phyloP scores from a whole-genome alignment of 176 grass and related monocot genomes.

The Raddia distichophylla region DNA sequence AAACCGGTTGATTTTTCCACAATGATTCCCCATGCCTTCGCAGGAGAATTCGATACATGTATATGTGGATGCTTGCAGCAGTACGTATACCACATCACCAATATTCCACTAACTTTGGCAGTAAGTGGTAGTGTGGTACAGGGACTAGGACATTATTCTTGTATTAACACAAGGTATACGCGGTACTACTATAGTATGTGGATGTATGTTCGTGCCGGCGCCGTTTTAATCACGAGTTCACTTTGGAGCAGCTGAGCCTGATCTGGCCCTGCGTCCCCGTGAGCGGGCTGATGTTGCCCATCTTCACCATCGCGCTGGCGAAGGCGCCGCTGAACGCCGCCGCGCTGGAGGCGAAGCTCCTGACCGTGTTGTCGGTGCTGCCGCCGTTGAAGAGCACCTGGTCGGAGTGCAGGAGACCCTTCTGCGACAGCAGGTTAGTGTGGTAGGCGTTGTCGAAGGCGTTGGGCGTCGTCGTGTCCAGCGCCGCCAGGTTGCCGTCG shows the following conservation, averaged over 20 bases:
- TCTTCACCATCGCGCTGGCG: conserved; percentile 52
- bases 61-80: too few species aligned
- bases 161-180: neutral
- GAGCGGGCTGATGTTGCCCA: conserved; percentile 42
- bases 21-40: too few species aligned
- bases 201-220: neutral
- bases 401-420: conserved; percentile 70
- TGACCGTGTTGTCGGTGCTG: conserved; percentile 50
- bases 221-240: conserved; percentile 12
- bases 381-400: conserved; percentile 82
- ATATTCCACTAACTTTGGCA: too few species aligned
- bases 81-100: too few species aligned
- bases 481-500: conserved; percentile 60
- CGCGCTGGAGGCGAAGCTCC: conserved; percentile 46
- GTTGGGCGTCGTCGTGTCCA: conserved; percentile 49
- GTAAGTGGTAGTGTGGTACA: too few species aligned
- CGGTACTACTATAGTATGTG: neutral
- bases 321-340: conserved; percentile 51
- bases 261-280: conserved; percentile 39
- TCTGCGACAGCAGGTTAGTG: conserved; percentile 52
- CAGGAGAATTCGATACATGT: too few species aligned
- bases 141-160: neutral
- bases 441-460: conserved; percentile 64
- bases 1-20: too few species aligned
- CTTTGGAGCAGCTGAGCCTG: conserved; percentile 37